phyloP scores from a whole-genome alignment of 2,329 filamentous ascomycete genomes.

The Talaromyces marneffei region DNA sequence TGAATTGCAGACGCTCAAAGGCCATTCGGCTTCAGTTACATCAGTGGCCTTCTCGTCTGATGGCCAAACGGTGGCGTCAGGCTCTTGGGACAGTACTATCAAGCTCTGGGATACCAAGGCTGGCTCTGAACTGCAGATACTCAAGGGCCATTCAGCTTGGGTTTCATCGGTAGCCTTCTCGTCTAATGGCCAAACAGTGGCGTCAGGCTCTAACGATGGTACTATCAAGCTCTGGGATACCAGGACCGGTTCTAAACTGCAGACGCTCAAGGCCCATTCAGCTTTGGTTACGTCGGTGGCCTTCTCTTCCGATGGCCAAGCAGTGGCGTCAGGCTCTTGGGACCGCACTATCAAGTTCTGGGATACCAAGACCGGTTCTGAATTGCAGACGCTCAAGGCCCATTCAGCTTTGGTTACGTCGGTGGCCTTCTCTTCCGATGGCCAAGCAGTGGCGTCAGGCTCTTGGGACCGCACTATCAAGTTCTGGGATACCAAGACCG shows the following conservation, averaged over 20 bases:
- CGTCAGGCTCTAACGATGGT: too few relatives aligned
- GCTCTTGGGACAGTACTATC: neutral
- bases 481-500: slow-evolving; percentile 15
- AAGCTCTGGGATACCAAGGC: slow-evolving; percentile 17
- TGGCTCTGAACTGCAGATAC: slow-evolving; percentile 6
- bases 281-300: too few relatives aligned
- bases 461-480: slow-evolving; percentile 15
- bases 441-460: slow-evolving; percentile 18
- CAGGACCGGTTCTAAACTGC: too few relatives aligned
- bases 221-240: slow-evolving; percentile 15
- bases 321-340: too few relatives aligned
- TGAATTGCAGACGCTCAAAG: slow-evolving; percentile 13
- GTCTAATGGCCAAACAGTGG: too few relatives aligned
- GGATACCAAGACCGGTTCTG: neutral
- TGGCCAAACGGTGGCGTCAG: neutral
- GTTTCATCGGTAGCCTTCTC: too few relatives aligned
- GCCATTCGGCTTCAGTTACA: slow-evolving; percentile 10
- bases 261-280: too few relatives aligned
- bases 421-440: slow-evolving; percentile 18
- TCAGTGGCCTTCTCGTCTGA: neutral
- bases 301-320: too few relatives aligned
- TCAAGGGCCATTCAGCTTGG: slow-evolving; percentile 15
- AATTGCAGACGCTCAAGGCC: slow-evolving; percentile 20
- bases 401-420: slow-evolving; percentile 15
- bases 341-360: too few relatives aligned